Percentiles rank a stretch among this genome's conserved stretches.
phyloP scores from a whole-genome alignment of 2,329 filamentous ascomycete genomes.

The Cladophialophora exuberans region DNA sequence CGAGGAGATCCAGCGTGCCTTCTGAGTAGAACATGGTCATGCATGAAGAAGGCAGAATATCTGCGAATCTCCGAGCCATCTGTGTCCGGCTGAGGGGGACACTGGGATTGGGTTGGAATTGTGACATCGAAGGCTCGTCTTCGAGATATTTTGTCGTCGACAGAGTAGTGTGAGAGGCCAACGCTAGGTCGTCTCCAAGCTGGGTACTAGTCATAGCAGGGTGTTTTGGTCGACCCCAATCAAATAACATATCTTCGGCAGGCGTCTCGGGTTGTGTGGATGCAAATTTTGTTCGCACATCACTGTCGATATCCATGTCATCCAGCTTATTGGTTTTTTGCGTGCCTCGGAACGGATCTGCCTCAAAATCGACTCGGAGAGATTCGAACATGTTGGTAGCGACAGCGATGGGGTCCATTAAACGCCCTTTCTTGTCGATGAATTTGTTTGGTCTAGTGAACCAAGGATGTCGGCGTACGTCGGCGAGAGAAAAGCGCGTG shows the following conservation, averaged over 20 bases:
- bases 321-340: constrained; percentile 47
- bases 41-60: constrained; percentile 85
- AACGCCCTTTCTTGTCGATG: constrained; percentile 71
- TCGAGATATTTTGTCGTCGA: constrained; percentile 57
- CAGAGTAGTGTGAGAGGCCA: constrained; percentile 55
- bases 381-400: constrained; percentile 96
- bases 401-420: constrained; percentile 77
- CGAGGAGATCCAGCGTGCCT: constrained; percentile 72
- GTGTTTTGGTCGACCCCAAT: constrained; percentile 78
- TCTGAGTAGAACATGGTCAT: constrained; percentile 92
- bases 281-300: constrained; percentile 59
- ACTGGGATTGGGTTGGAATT: constrained; percentile 79
- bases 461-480: constrained; percentile 91
- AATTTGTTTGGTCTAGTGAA: constrained; percentile 82
- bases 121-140: constrained; percentile 80
- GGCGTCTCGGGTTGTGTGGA: constrained; percentile 86
- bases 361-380: constrained; percentile 83
- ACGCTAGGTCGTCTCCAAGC: constrained; percentile 23
- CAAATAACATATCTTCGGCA: constrained; percentile 74
- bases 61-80: constrained; percentile 81
- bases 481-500: constrained; percentile 80
- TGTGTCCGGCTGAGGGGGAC: constrained; percentile 87
- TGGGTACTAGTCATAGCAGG: constrained; percentile 47
- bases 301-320: constrained; percentile 71
- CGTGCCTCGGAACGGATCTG: constrained; percentile 60